phyloP scores from a whole-genome alignment of 2,329 filamentous ascomycete genomes.

The Coniochaeta sp. region DNA sequence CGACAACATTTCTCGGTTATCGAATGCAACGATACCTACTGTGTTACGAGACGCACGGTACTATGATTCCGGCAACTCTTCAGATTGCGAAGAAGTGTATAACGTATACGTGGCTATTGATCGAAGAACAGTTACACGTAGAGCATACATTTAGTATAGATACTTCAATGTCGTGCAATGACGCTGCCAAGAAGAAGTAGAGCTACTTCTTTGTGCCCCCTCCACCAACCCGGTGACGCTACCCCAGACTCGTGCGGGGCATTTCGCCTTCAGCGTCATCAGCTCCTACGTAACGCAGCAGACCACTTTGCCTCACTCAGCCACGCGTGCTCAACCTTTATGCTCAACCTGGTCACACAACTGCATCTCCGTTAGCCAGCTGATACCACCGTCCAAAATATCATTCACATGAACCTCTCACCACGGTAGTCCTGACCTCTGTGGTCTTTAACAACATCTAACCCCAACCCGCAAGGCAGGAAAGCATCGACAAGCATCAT shows the following conservation, averaged over 20 bases:
- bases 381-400: not conserved
- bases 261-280: not conserved
- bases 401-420: not conserved
- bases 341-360: not conserved
- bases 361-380: not conserved
- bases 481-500: not conserved
- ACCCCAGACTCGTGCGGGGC: not conserved
- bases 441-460: constrained; percentile 1
- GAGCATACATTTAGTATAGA: too few relatives aligned
- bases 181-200: too few relatives aligned
- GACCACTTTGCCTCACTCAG: not conserved
- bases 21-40: too few relatives aligned
- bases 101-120: too few relatives aligned
- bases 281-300: constrained; percentile 2
- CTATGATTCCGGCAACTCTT: too few relatives aligned
- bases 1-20: too few relatives aligned
- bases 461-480: not conserved
- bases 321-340: not conserved
- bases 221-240: not conserved
- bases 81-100: too few relatives aligned
- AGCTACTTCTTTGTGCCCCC: too few relatives aligned
- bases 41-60: too few relatives aligned
- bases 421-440: not conserved
- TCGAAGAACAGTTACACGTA: too few relatives aligned
- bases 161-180: too few relatives aligned